Evolutionary conservation across 2,329 filamentous ascomycete genomes (phyloP), one percentile per base, ranked within the genome.

Genomic region (Dactylellina drechsleri): DNA sequence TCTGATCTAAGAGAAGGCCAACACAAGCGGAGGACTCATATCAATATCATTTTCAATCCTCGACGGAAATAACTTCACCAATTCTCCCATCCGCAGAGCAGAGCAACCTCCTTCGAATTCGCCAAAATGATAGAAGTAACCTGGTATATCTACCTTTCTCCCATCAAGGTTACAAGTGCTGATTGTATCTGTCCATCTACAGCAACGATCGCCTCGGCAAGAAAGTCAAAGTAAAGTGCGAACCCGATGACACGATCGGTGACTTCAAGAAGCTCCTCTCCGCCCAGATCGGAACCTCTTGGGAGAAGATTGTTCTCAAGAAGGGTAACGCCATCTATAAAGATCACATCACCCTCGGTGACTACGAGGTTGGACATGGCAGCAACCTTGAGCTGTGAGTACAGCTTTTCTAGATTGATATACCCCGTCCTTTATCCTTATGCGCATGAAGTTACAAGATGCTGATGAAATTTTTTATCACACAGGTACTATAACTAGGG

Each of bases 181-280:
- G 13, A 47, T 78, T 45, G 59, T 52, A 41, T 54, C 72, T 18
- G 8, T 7, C 5, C 28, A 50, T 40, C 49, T 58, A 40, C 67
- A 80, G 73, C 76, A 77, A 97, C 92, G 4, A 98, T 87, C 0
- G 93, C 92, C 45, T 77, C 66, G 76, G 68, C 72, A 65, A 77
- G 67, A 76, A 79, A 78, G 54, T 79, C 54, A 53, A 77, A 53
- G 71, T 80, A 76, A 78, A 80, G 45, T 79, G 79, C 61, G 78
- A 79, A 28, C 78, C 78, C n/a, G 77, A 79, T 53, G 79, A 79
- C 49, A 79, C 77, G 15, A 78, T 79, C 68, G 76, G 77, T 18
- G 76, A 78, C 56, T 78, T 78, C 60, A 78, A 78, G 68, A 78
- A 77, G 72, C 77, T 79, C 16, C 67, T 79, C n/a, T 77, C 77